Conservation (phyloP, 2,329 filamentous ascomycete genomes). For the Trematosphaeria pertusa region DNA sequence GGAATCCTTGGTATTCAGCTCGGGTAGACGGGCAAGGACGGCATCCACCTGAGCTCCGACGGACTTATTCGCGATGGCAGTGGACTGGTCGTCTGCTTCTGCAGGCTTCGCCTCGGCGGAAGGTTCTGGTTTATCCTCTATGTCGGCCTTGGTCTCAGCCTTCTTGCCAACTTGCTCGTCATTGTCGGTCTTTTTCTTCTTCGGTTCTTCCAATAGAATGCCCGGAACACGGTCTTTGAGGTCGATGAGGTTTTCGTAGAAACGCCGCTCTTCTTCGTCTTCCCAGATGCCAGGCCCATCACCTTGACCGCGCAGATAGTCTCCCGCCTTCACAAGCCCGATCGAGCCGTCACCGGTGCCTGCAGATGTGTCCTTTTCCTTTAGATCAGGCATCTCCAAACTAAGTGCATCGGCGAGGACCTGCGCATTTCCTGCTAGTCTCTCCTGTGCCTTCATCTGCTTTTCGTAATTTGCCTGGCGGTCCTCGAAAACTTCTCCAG, state of each 20-base stretch:
- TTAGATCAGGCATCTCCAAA: slow-evolving; percentile 91
- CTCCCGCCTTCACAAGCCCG: slow-evolving; percentile 90
- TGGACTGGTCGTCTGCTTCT: slow-evolving; percentile 81
- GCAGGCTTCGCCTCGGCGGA: slow-evolving; percentile 58
- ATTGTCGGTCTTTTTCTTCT: slow-evolving; percentile 86
- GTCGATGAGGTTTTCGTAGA: slow-evolving; percentile 96
- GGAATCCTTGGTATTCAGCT: slow-evolving; percentile 87
- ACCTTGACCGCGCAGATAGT: slow-evolving; percentile 87
- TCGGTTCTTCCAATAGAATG: slow-evolving; percentile 90
- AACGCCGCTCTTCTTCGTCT: slow-evolving; percentile 95
- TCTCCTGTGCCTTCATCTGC: slow-evolving; percentile 89
- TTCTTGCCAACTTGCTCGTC: slow-evolving; percentile 87
- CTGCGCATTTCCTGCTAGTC: slow-evolving; percentile 87
- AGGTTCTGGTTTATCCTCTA: slow-evolving; percentile 50
- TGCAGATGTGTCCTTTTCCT: slow-evolving; percentile 77
- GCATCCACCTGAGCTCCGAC: slow-evolving; percentile 97
- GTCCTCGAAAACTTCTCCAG: slow-evolving; percentile 97
- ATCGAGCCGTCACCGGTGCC: slow-evolving; percentile 76
- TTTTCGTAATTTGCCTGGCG: slow-evolving; percentile 96
- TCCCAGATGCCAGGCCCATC: slow-evolving; percentile 97
- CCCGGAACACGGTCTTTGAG: slow-evolving; percentile 94
- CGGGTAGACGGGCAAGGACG: slow-evolving; percentile 83
- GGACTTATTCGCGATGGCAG: slow-evolving; percentile 95
- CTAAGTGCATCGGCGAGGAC: slow-evolving; percentile 87
- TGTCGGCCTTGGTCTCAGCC: slow-evolving; percentile 55